Base-by-base conservation (phyloP, 768 basidiomycete genomes). In the Trametes meyenii region DNA sequence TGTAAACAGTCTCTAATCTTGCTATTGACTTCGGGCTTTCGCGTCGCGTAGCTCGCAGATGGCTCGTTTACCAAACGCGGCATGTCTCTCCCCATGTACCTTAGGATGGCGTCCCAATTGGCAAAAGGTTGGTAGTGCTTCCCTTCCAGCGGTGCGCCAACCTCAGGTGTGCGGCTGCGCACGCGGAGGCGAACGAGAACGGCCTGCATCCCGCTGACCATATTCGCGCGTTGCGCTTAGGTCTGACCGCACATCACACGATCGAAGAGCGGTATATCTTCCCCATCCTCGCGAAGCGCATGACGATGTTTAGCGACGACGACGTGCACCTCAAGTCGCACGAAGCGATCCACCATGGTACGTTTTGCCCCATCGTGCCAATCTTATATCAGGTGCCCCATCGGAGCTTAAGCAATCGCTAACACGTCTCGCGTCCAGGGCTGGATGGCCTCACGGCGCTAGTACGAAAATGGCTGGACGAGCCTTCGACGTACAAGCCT, bases 221-320 rank as follows among this genome's bases (percentile, higher is more conserved):
- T 1, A 39, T 6, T 21, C 11, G 10, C 29, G n/a, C 12, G 14
- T 16, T n/a, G 24, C 29, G 12, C 33, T 8, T 68, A 86, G 85
- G 83, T 58, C 70, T 86, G 45, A 82, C 78, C 1, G 73, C 77
- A 64, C 85, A 86, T 65, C 85, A 85, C 66, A 81, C 78, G 12
- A 81, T 83, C 60, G 84, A 85, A 64, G 83, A 85, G 68, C 70
- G 72, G 14, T 72, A 78, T 60, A 68, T 85, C 26, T 86, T 85
- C 69, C 84, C 84, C 1, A 62, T 78, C 5, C 74, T 86, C 14
- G 83, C 77, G 0, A 76, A 77, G 63, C 73, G 72, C 26, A 82
- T 86, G 78, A 77, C 80, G 13, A 69, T 78, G 65, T 85, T 86
- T 64, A 69, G 72, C 49, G 70, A 73, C 17, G 74, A 79, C 53